Conservation (phyloP, 768 basidiomycete genomes). For the Leccinum sublutescens region DNA sequence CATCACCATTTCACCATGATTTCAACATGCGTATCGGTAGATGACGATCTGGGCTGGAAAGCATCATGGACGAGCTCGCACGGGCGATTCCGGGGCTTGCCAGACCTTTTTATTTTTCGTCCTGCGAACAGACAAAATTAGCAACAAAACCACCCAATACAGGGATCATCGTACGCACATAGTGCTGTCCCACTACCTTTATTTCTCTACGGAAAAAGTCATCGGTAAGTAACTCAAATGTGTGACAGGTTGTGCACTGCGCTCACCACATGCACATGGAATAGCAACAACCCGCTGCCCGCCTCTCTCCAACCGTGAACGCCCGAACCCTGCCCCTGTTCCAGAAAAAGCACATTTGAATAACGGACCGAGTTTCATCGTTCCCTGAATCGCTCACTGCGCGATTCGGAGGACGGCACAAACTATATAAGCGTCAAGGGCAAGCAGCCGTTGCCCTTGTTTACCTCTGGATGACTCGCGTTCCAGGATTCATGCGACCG, state of each 20-base stretch:
- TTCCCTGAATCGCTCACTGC: not conserved
- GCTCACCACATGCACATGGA: not conserved
- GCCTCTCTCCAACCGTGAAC: not conserved
- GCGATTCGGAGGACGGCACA: not conserved
- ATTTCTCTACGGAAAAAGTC: not conserved
- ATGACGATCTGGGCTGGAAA: not conserved
- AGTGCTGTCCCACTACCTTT: no score
- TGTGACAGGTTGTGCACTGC: not conserved
- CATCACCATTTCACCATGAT: not conserved
- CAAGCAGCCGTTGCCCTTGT: not conserved
- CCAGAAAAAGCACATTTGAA: not conserved
- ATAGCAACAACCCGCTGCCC: not conserved
- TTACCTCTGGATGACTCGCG: not conserved
- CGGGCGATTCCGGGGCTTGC: not conserved
- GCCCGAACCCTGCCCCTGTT: not conserved
- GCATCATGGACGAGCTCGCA: not conserved
- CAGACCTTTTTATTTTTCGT: not conserved
- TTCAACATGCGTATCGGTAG: slow-evolving; percentile 4
- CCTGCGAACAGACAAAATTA: not conserved
- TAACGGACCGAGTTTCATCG: not conserved
- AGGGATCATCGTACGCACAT: not conserved
- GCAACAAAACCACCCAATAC: not conserved
- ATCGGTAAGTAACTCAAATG: not conserved
- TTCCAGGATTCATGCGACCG: not conserved
- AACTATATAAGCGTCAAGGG: not conserved